phyloP scores from a whole-genome alignment of 78 protist species.

The Fonticula alba region DNA sequence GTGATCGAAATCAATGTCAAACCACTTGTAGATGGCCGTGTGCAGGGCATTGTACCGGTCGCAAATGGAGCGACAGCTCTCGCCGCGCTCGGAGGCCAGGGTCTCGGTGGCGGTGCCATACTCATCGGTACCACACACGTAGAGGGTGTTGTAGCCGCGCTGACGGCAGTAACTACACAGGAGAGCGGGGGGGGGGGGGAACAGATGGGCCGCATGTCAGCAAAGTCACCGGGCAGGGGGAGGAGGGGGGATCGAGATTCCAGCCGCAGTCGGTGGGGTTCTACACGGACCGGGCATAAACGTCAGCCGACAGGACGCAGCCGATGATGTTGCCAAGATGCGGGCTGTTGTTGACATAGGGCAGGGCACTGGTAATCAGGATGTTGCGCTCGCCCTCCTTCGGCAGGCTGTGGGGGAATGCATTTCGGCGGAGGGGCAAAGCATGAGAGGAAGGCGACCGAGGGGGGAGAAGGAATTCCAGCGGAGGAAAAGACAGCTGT shows the following conservation, averaged over 20 bases:
- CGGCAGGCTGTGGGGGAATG: background rate
- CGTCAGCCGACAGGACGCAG: slow-evolving; percentile 65
- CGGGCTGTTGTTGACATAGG: slow-evolving; percentile 36
- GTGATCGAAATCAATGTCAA: slow-evolving; percentile 57
- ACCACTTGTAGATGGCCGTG: slow-evolving; percentile 62
- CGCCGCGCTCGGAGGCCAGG: slow-evolving; percentile 44
- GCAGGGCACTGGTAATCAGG: slow-evolving; percentile 42
- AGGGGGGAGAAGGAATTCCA: too few species aligned
- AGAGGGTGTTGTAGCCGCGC: slow-evolving; percentile 50
- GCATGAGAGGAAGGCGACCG: too few species aligned
- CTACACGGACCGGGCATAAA: slow-evolving; percentile 38
- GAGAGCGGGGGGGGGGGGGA: background rate
- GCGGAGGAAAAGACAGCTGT: too few species aligned
- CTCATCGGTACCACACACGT: slow-evolving; percentile 77
- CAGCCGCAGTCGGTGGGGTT: background rate
- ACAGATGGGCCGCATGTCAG: background rate
- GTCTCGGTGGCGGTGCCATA: slow-evolving; percentile 74
- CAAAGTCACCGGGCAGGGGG: background rate
- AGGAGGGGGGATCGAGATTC: background rate
- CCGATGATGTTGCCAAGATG: slow-evolving; percentile 69
- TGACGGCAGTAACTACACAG: slow-evolving; percentile 11
- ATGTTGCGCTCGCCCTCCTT: slow-evolving; percentile 43
- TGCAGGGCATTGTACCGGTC: slow-evolving; percentile 49
- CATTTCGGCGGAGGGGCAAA: too few species aligned
- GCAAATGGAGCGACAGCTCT: slow-evolving; percentile 57